These are phyloP conservation scores for Ceratopteris richardii DNA, from an alignment of 75 land plant species.

Conservation along the genomic window DNA sequence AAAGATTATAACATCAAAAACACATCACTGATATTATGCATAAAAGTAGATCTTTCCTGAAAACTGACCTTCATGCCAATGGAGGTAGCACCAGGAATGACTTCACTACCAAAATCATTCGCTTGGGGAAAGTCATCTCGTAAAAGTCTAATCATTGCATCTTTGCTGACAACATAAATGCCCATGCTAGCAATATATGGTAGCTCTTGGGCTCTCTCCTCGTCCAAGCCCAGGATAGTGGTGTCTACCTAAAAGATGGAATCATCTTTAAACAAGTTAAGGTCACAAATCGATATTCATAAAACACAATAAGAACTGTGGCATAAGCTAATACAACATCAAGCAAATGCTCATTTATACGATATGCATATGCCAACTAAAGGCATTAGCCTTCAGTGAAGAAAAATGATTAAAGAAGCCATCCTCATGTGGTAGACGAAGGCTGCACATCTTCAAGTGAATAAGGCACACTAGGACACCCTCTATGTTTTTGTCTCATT, in stretches of 20 bases:
- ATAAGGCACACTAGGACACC: too few species aligned
- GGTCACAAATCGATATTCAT: too few species aligned
- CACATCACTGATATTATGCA: background rate
- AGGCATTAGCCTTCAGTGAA: too few species aligned
- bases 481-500: too few species aligned
- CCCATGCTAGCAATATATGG: conserved; percentile 60
- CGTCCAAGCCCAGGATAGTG: conserved; percentile 27
- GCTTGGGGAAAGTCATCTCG: conserved; percentile 54
- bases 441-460: too few species aligned
- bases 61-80: conserved; percentile 58
- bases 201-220: conserved; percentile 24
- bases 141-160: conserved; percentile 53
- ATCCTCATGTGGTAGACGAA: too few species aligned
- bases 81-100: conserved; percentile 73
- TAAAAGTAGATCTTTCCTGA: too few species aligned
- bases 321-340: too few species aligned
- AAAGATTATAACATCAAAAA: background rate
- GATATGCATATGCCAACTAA: too few species aligned
- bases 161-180: conserved; percentile 63
- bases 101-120: conserved; percentile 77
- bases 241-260: conserved; percentile 36
- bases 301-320: background rate
- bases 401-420: too few species aligned
- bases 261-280: background rate
- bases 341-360: too few species aligned